Percentiles rank a stretch among this genome's conserved stretches.
These are phyloP conservation scores for Claviceps sp. DNA, from an alignment of 2,329 filamentous ascomycete species.

Conservation along the genomic window DNA sequence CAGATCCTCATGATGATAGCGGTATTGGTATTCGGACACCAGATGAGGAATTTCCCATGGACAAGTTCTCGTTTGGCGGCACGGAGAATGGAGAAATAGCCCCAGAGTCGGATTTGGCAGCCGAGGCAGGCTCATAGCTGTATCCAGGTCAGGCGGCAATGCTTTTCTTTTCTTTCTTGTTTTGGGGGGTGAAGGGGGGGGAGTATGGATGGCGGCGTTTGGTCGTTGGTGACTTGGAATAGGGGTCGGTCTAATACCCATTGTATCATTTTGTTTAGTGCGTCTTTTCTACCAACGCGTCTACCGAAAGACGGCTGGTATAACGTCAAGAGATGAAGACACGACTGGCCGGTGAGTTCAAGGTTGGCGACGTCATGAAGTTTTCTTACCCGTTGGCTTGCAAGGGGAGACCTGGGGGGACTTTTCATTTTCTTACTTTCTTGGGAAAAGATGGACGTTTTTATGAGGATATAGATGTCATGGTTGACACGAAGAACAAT, in stretches of 20 bases:
- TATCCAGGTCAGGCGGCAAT: not conserved
- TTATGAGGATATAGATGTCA: not conserved
- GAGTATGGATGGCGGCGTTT: slow-evolving; percentile 7
- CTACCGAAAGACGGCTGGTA: slow-evolving; percentile 15
- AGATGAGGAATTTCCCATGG: slow-evolving; percentile 49
- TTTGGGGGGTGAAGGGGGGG: slow-evolving; percentile 1
- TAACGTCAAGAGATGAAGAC: slow-evolving; percentile 18
- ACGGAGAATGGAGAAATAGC: slow-evolving; percentile 22
- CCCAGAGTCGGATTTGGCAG: slow-evolving; percentile 16
- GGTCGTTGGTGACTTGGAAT: slow-evolving; percentile 3
- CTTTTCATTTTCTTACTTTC: not conserved
- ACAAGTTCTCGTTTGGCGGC: slow-evolving; percentile 39
- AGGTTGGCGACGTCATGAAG: slow-evolving; percentile 1
- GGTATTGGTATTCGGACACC: slow-evolving; percentile 59
- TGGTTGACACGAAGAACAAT: not conserved
- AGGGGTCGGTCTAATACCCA: slow-evolving; percentile 6
- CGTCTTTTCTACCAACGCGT: not conserved
- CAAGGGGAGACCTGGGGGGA: not conserved
- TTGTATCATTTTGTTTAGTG: slow-evolving; percentile 2
- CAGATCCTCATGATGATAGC: slow-evolving; percentile 53
- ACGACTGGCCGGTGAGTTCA: slow-evolving; percentile 11
- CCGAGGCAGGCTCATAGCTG: slow-evolving; percentile 4
- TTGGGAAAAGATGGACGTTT: slow-evolving; percentile 2
- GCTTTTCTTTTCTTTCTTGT: not conserved
- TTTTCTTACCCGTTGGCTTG: not conserved